Evolutionary conservation across 2,329 filamentous ascomycete genomes (phyloP).

Genomic region (Apiospora saccharicola): DNA sequence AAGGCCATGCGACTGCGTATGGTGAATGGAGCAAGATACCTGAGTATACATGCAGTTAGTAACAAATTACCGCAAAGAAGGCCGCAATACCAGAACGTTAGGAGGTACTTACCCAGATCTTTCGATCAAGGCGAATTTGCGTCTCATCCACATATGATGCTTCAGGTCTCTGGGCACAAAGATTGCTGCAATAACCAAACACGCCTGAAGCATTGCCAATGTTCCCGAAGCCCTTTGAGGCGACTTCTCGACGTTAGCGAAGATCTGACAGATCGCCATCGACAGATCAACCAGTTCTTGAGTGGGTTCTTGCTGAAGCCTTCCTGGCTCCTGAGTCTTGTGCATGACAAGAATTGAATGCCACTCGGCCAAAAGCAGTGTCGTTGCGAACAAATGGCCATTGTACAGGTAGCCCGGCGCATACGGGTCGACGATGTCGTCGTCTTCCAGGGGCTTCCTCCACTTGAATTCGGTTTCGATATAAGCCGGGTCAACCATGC

Average conservation of each 20-base stretch:
- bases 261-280: conserved; percentile 76
- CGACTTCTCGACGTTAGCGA: conserved; percentile 79
- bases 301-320: conserved; percentile 57
- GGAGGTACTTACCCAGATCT: conserved; percentile 71
- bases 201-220: conserved; percentile 76
- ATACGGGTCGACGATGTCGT: conserved; percentile 79
- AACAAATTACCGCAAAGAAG: background rate
- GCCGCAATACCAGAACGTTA: background rate
- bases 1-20: conserved; percentile 79
- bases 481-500: conserved; percentile 66
- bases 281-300: conserved; percentile 68
- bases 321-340: conserved; percentile 72
- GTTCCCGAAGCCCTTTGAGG: conserved; percentile 74
- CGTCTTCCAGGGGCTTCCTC: conserved; percentile 57
- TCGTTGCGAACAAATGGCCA: conserved; percentile 76
- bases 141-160: conserved; percentile 80
- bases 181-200: conserved; percentile 76
- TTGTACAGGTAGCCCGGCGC: conserved; percentile 73
- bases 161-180: conserved; percentile 79
- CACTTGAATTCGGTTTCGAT: conserved; percentile 70
- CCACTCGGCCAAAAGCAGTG: conserved; percentile 78
- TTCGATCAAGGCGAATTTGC: conserved; percentile 82
- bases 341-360: conserved; percentile 83
- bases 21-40: conserved; percentile 81
- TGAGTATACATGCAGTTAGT: conserved; percentile 44